These are phyloP conservation scores for Amanita muscaria DNA, from an alignment of 768 basidiomycete genomes.

Conservation along the genomic window DNA sequence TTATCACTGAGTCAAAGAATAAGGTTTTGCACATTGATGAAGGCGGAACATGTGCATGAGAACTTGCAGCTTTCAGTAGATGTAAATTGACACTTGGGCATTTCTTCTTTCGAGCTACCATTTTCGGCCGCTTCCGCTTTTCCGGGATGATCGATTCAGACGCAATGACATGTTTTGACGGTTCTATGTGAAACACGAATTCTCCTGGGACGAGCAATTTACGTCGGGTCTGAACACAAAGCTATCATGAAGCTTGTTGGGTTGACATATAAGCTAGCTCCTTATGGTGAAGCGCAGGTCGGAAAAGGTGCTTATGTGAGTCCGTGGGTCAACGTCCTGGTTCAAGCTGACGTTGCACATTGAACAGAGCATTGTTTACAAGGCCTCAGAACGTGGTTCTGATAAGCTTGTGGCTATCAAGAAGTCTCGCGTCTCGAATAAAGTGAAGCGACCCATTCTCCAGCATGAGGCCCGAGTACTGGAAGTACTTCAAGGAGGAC, in stretches of 20 bases:
- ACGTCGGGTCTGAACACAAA: not conserved
- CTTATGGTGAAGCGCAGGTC: not conserved
- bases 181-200: too few species aligned
- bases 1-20: too few species aligned
- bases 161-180: too few species aligned
- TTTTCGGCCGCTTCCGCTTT: too few species aligned
- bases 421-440: constrained; percentile 21
- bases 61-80: not conserved
- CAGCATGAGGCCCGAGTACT: constrained; percentile 20
- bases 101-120: too few species aligned
- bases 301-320: constrained; percentile 1
- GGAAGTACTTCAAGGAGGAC: constrained; percentile 20
- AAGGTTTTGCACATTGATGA: too few species aligned
- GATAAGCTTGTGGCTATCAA: constrained; percentile 21
- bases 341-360: constrained; percentile 5
- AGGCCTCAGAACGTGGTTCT: constrained; percentile 14
- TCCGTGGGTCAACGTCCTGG: not conserved
- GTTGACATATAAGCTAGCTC: not conserved
- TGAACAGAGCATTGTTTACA: constrained; percentile 16
- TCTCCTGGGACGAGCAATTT: not conserved
- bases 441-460: constrained; percentile 20
- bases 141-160: too few species aligned
- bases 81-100: too few species aligned
- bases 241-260: too few species aligned
- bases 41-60: not conserved